Evolutionary conservation across 495 filamentous ascomycete species (phyloP).

Genomic region (Saxispiralis lemnorum): DNA sequence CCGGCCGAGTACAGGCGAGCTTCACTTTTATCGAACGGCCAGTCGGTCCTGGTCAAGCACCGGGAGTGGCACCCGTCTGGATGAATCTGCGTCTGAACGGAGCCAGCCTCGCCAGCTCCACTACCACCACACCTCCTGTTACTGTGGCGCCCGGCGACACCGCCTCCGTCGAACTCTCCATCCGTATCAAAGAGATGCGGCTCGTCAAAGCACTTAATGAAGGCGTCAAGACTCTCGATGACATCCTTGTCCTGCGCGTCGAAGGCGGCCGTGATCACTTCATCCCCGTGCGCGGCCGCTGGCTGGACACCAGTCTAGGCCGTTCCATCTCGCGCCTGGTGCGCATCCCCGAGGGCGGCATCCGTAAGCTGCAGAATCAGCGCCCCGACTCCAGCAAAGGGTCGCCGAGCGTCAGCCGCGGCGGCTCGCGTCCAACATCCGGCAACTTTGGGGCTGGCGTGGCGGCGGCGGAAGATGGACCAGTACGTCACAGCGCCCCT

Average conservation of each 20-base stretch:
- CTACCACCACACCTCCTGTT: conserved; percentile 19
- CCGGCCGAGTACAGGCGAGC: conserved; percentile 56
- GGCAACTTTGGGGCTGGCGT: conserved; percentile 2
- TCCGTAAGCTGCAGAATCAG: conserved; percentile 37
- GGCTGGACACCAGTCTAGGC: conserved; percentile 70
- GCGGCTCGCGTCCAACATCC: too few relatives aligned
- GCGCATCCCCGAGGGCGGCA: conserved; percentile 58
- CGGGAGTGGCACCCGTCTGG: conserved; percentile 39
- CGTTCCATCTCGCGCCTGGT: conserved; percentile 70
- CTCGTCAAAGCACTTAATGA: conserved; percentile 59
- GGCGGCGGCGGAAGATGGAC: conserved; percentile 11
- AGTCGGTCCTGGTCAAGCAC: conserved; percentile 27
- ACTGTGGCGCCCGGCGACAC: conserved; percentile 71
- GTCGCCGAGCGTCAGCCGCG: neutral
- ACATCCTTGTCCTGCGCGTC: conserved; percentile 80
- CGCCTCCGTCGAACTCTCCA: conserved; percentile 45
- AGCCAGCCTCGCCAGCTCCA: conserved; percentile 23
- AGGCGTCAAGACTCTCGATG: conserved; percentile 46
- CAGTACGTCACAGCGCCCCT: conserved; percentile 51
- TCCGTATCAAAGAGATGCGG: conserved; percentile 42
- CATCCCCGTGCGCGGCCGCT: conserved; percentile 56
- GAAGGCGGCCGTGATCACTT: conserved; percentile 79
- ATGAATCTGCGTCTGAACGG: conserved; percentile 44
- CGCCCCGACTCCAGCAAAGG: conserved; percentile 28
- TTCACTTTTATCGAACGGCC: conserved; percentile 60